Percentiles rank a stretch among this genome's conserved stretches.
Evolutionary conservation across 2,329 filamentous ascomycete genomes (phyloP).

Genomic region (Fonsecaea multimorphosa): DNA sequence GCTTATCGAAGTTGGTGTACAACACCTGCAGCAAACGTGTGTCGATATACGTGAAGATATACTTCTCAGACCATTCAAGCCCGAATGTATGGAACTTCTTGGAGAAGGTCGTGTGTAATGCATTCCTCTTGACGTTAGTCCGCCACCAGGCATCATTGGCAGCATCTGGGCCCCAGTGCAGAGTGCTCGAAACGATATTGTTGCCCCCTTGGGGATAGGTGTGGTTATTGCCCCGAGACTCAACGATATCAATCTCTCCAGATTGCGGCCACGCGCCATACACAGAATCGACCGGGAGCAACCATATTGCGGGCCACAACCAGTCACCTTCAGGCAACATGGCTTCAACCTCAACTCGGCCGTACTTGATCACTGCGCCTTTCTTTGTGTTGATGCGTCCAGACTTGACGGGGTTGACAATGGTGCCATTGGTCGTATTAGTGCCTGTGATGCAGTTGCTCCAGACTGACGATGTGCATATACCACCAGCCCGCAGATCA

Average conservation of each 20-base stretch:
- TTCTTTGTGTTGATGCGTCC: slow-evolving; percentile 78
- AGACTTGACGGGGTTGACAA: slow-evolving; percentile 78
- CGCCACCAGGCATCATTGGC: slow-evolving; percentile 81
- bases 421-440: slow-evolving; percentile 77
- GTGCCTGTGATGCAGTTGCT: slow-evolving; percentile 73
- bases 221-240: slow-evolving; percentile 82
- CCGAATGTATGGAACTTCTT: slow-evolving; percentile 76
- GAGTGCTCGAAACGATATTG: slow-evolving; percentile 77
- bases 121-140: slow-evolving; percentile 77
- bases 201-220: slow-evolving; percentile 78
- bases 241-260: slow-evolving; percentile 83
- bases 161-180: slow-evolving; percentile 80
- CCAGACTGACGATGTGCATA: slow-evolving; percentile 68
- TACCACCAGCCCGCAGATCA: slow-evolving; percentile 69
- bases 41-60: slow-evolving; percentile 87
- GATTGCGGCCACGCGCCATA: slow-evolving; percentile 81
- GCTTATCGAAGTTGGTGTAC: slow-evolving; percentile 74
- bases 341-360: slow-evolving; percentile 79
- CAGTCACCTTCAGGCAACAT: slow-evolving; percentile 79
- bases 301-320: slow-evolving; percentile 91
- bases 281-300: slow-evolving; percentile 74
- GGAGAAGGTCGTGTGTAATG: slow-evolving; percentile 76
- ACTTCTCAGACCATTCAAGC: slow-evolving; percentile 85
- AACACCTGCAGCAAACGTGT: slow-evolving; percentile 78
- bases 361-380: slow-evolving; percentile 75